Percentiles rank a stretch among this genome's conserved stretches.
These are phyloP conservation scores for Azolla pinnata DNA, from an alignment of 75 land plant genomes.

Conservation along the genomic window DNA sequence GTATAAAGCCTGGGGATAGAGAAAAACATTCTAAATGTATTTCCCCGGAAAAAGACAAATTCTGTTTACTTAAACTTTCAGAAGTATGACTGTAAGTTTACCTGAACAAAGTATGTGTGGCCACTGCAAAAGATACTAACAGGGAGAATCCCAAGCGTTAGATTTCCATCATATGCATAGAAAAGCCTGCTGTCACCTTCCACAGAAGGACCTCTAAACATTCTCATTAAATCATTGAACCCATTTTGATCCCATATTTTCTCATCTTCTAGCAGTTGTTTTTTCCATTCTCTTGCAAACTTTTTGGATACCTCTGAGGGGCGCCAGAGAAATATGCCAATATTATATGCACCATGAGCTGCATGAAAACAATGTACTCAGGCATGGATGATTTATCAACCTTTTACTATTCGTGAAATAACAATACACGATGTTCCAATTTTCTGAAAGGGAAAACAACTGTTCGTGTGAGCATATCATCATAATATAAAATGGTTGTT, in stretches of 20 bases:
- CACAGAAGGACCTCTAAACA: conserved; percentile 61
- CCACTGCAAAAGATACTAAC: conserved; percentile 97
- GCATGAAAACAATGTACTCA: conserved; percentile 13
- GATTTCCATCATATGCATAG: conserved; percentile 70
- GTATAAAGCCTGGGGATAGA: conserved; percentile 47
- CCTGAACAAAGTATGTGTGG: conserved; percentile 98
- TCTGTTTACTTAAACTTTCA: too few relatives aligned
- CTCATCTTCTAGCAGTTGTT: conserved; percentile 65
- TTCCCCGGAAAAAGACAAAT: too few relatives aligned
- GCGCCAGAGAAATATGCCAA: conserved; percentile 93
- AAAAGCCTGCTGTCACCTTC: conserved; percentile 62
- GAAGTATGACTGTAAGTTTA: too few relatives aligned
- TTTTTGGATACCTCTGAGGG: conserved; percentile 56
- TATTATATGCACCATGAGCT: conserved; percentile 71
- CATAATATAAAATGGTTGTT: too few relatives aligned
- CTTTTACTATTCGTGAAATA: too few relatives aligned
- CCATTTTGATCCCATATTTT: conserved; percentile 97
- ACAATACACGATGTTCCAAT: too few relatives aligned
- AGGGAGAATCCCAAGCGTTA: conserved; percentile 81
- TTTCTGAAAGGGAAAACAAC: too few relatives aligned
- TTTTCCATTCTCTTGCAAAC: conserved; percentile 77
- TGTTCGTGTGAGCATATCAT: too few relatives aligned
- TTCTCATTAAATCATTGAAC: conserved; percentile 68
- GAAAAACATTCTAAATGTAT: too few relatives aligned
- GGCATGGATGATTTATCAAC: too few relatives aligned